Evolutionary conservation across 2,329 filamentous ascomycete species (phyloP).

Genomic region (Diplodia sapinea): DNA sequence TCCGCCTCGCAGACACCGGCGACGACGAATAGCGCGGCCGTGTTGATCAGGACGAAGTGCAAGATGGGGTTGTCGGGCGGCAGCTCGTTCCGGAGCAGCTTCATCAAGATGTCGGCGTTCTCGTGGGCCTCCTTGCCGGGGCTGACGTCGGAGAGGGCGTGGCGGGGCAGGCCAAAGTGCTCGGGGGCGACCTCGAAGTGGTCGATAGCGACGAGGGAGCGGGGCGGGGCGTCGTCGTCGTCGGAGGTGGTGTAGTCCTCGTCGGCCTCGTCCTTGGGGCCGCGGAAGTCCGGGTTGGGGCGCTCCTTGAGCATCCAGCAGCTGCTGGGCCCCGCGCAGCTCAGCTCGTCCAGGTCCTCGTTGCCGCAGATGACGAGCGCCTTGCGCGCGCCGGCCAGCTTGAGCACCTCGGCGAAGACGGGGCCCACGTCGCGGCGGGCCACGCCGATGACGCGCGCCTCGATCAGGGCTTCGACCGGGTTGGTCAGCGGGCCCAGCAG

Average conservation of each 20-base stretch:
- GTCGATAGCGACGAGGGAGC: constrained; percentile 65
- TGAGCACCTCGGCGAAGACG: constrained; percentile 85
- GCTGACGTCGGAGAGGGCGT: constrained; percentile 78
- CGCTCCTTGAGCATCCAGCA: constrained; percentile 79
- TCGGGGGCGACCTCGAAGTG: constrained; percentile 78
- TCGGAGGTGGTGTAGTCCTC: constrained; percentile 53
- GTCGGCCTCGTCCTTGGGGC: constrained; percentile 39
- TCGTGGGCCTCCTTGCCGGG: constrained; percentile 84
- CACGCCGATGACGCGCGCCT: constrained; percentile 92
- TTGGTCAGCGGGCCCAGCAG: constrained; percentile 91
- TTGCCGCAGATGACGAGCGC: constrained; percentile 90
- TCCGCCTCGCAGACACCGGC: constrained; percentile 87
- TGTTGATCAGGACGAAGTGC: constrained; percentile 93
- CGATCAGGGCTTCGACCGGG: constrained; percentile 77
- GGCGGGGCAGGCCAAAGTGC: constrained; percentile 83
- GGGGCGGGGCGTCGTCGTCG: constrained; percentile 46
- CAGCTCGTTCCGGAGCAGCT: constrained; percentile 75
- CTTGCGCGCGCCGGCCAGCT: constrained; percentile 76
- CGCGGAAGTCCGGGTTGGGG: constrained; percentile 52
- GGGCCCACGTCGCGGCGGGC: constrained; percentile 85
- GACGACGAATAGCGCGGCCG: constrained; percentile 83
- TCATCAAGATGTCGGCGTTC: constrained; percentile 83
- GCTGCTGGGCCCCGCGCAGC: constrained; percentile 83
- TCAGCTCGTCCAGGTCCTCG: constrained; percentile 94
- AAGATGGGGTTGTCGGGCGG: constrained; percentile 80